Conservation (phyloP, 2,329 filamentous ascomycete species). For the Fusarium tricinctum region DNA sequence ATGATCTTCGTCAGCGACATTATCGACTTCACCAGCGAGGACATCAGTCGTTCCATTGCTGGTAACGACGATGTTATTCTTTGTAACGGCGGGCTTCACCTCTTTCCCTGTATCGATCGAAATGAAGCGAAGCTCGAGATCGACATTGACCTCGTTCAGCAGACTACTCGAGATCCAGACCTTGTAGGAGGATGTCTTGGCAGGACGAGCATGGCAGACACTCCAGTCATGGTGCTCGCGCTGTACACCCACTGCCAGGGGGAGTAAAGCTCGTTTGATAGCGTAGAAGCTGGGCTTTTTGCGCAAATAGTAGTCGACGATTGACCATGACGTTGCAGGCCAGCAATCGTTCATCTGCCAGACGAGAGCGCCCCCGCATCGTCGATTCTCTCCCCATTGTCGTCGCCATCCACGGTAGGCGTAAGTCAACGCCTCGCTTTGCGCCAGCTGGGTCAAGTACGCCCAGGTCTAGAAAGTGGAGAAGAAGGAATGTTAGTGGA, state of each 20-base stretch:
- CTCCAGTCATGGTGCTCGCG: constrained; percentile 7
- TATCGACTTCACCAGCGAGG: neutral
- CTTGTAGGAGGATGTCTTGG: neutral
- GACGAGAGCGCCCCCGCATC: constrained; percentile 74
- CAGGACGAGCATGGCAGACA: constrained; percentile 2
- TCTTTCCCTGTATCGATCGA: neutral
- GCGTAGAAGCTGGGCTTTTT: constrained; percentile 3
- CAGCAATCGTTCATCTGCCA: constrained; percentile 78
- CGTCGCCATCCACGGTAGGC: constrained; percentile 71
- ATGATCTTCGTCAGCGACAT: neutral
- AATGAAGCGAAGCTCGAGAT: neutral
- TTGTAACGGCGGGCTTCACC: neutral
- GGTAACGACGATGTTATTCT: neutral
- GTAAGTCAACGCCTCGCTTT: constrained; percentile 65
- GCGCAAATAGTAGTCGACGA: neutral
- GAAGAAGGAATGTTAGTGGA: neutral
- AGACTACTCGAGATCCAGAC: constrained; percentile 2
- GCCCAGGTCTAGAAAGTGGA: constrained; percentile 75
- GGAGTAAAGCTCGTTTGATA: neutral
- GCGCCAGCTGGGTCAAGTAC: constrained; percentile 72
- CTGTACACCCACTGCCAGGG: neutral
- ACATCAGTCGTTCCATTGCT: neutral
- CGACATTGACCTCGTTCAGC: neutral
- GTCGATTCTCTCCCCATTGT: constrained; percentile 66
- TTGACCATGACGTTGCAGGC: constrained; percentile 8